These are phyloP conservation scores for Monilinia vaccinii-corymbosi DNA, from an alignment of 2,329 filamentous ascomycete genomes.

Conservation along the genomic window DNA sequence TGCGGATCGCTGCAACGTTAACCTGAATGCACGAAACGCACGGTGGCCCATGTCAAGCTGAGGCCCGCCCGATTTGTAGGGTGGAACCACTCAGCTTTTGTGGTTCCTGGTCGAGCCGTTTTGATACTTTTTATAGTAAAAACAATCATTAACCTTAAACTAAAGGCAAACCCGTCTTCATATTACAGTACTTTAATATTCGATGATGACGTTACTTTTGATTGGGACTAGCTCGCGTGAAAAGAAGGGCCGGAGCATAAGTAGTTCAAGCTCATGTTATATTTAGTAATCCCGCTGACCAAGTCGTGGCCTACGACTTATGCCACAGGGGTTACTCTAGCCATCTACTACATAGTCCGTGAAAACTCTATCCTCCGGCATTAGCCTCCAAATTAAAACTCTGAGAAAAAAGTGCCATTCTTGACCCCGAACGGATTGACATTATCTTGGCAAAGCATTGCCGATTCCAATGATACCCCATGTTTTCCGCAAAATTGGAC, in stretches of 20 bases:
- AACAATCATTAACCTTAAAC: background rate
- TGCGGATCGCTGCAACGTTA: background rate
- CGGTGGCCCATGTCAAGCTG: background rate
- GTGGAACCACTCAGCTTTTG: background rate
- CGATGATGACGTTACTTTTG: background rate
- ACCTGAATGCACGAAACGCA: background rate
- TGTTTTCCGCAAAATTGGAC: background rate
- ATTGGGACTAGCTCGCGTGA: background rate
- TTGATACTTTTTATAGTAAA: background rate
- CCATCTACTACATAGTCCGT: background rate
- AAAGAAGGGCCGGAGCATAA: constrained; percentile 2
- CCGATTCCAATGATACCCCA: background rate
- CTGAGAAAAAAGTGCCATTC: background rate
- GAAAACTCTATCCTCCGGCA: background rate
- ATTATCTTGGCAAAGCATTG: background rate
- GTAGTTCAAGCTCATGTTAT: background rate
- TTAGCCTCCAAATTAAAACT: background rate
- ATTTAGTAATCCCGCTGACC: background rate
- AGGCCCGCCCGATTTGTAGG: background rate
- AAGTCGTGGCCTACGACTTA: background rate
- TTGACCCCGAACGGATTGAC: background rate
- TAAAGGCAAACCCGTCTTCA: no score
- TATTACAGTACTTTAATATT: no score
- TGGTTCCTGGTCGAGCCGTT: background rate
- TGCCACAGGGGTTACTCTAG: background rate